Percentiles rank a stretch among this genome's conserved stretches.
Evolutionary conservation across 306 rosid genomes (phyloP).

Genomic region (Crotalaria pallida): DNA sequence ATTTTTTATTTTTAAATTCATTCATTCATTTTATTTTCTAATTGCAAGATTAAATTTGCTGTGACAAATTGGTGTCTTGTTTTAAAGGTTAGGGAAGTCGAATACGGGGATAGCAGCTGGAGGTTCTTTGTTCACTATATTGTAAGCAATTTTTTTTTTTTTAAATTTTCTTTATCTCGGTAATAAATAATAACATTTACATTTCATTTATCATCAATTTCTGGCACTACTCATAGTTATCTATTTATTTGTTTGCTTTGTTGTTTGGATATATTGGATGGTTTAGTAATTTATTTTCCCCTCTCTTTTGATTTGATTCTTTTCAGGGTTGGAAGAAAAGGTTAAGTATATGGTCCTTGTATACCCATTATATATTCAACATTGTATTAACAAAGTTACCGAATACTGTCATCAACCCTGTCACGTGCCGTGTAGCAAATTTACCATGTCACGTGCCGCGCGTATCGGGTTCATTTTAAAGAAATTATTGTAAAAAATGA

Average conservation of each 20-base stretch:
- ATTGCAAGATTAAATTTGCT: too few relatives aligned
- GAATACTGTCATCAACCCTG: too few relatives aligned
- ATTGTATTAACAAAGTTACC: too few relatives aligned
- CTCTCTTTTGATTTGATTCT: neutral
- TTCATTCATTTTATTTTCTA: too few relatives aligned
- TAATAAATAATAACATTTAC: neutral
- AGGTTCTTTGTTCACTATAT: conserved; percentile 61
- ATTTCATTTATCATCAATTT: neutral
- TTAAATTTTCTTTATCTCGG: too few relatives aligned
- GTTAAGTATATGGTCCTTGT: too few relatives aligned
- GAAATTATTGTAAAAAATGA: too few relatives aligned
- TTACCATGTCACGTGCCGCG: too few relatives aligned
- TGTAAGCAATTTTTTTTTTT: conserved; percentile 31
- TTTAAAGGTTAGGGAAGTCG: conserved; percentile 47
- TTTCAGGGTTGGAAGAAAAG: conserved; percentile 91
- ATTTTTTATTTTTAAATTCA: too few relatives aligned
- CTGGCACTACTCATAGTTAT: neutral
- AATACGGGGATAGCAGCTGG: conserved; percentile 34
- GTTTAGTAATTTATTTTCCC: neutral
- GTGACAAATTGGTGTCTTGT: neutral
- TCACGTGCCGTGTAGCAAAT: too few relatives aligned
- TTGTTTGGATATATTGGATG: neutral
- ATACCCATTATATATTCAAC: too few relatives aligned
- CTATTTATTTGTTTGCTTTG: neutral
- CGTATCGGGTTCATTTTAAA: too few relatives aligned